Base-by-base conservation (phyloP, 371 early-diverging fungal genomes). In the Mortierella sp. region DNA sequence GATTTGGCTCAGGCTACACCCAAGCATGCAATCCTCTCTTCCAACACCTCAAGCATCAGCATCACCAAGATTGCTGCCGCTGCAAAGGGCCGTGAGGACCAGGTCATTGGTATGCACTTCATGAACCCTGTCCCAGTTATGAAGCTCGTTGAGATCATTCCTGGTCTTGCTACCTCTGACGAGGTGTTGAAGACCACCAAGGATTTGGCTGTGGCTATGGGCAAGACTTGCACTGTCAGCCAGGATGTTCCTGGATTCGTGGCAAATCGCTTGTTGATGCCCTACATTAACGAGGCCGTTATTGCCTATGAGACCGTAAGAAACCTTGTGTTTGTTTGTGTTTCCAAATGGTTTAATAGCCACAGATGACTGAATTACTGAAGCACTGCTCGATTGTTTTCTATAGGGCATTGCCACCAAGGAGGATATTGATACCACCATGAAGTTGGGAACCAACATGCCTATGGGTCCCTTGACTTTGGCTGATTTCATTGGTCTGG, bases 391-490 rank as follows among this genome's bases (percentile, higher is more conserved):
- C 52, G 20, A 43, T 6, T 52, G 52, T 60, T 55, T 35, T 66
- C n/a, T 45, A 59, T 78, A 96, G 94, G 95, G 95, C 11, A 94
- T 96, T 84, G 97, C 96, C 16, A 93, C 94, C 62, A 91, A 92
- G 66, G 97, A 98, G 84, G 97, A 99, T 83, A 99, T 99, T 83
- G 99, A 99, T 80, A 95, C 95, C 5, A 99, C 98, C 54, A 98
- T 99, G 99, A 97, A 96, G 79, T 87, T 97, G 45, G 99, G 97
- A 28, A 96, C 97, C 57, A 98, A 97, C 85, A 92, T 91, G 83
- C 99, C 99, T 5, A 99, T 99, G 98, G 99, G 99, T 26, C 99
- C 99, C 30, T 90, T 99, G 68, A 95, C 95, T 1, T 89, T 99
- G 72, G 99, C 98, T 11, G 99, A 99, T 84, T 98, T 98, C 79